Base-by-base conservation (phyloP, 2,329 filamentous ascomycete species). In the Cercospora sesami region DNA sequence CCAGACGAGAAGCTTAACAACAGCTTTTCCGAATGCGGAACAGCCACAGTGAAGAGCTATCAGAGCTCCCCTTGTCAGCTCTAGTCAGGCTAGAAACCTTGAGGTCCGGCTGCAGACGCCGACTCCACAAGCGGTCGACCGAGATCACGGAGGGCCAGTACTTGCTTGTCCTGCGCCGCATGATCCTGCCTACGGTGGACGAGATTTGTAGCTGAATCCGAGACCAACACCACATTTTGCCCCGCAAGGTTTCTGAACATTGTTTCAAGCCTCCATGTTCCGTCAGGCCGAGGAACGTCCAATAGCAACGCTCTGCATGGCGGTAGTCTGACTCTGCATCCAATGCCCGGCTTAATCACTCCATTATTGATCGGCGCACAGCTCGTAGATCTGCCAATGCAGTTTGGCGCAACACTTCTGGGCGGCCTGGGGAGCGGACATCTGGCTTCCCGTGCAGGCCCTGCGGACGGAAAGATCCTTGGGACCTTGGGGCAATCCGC, bases 121-220 rank as follows among this genome's bases (percentile, higher is more conserved):
- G 51, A 57, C 55, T 63, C 36, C 33, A 53, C 60, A 60, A 60
- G 64, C 67, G 67, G 63, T 69, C 67, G 67, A 23, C 67, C 67
- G 67, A 64, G 55, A 45, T 63, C 45, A 61, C 42, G 64, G 58
- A 31, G 57, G 28, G 61, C 51, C 63, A 51, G 61, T 63, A 64
- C 42, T 23, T 8, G 10, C 26, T 55, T 30, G 14, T 45, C 60
- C 21, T 36, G 18, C 23, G 60, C 63, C 63, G 60, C 51, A 58
- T 33, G 63, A 51, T 33, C 16, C 64, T 55, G 63, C 67, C 28
- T 30, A 30, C 30, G 58, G 28, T 31, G 60, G 48, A 30, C 36
- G 45, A 53, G 30, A 33, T 61, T 63, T 23, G 30, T 30, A 66
- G 53, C 55, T 53, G n/a, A 28, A 42, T 45, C 67, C 42, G 23